These are phyloP conservation scores for Heterobasidion annosum DNA, from an alignment of 1,284 basidiomycete genomes.

Conservation along the genomic window DNA sequence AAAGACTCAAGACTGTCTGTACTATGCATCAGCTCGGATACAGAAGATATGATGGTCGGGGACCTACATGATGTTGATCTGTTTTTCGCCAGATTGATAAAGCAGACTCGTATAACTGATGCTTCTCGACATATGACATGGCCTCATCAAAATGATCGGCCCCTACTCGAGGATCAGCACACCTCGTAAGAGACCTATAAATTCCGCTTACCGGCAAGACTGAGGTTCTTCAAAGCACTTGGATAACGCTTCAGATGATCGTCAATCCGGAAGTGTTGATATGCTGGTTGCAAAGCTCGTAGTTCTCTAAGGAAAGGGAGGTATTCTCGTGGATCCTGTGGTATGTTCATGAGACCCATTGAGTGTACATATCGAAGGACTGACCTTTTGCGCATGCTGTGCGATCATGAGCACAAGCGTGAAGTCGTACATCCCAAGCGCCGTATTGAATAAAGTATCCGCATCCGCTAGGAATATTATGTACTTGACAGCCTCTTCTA, in stretches of 20 bases:
- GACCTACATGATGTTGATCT: slow-evolving; percentile 50
- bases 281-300: slow-evolving; percentile 69
- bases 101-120: slow-evolving; percentile 72
- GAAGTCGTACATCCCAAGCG: slow-evolving; percentile 99
- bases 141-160: slow-evolving; percentile 71
- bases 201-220: slow-evolving; percentile 49
- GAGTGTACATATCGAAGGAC: not conserved
- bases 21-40: not conserved
- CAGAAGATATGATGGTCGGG: not conserved
- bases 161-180: slow-evolving; percentile 24
- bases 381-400: slow-evolving; percentile 92
- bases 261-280: slow-evolving; percentile 90
- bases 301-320: slow-evolving; percentile 93
- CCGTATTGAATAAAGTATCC: slow-evolving; percentile 86
- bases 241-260: slow-evolving; percentile 79
- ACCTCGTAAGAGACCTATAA: not conserved
- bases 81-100: slow-evolving; percentile 67
- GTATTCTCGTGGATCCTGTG: slow-evolving; percentile 94
- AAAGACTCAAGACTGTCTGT: slow-evolving; percentile 56
- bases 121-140: slow-evolving; percentile 69
- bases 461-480: slow-evolving; percentile 98
- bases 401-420: slow-evolving; percentile 92
- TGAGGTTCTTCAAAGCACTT: slow-evolving; percentile 73
- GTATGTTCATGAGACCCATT: not conserved
- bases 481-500: slow-evolving; percentile 97